These are phyloP conservation scores for Teratosphaeria zuluensis DNA, from an alignment of 2,329 filamentous ascomycete species.

Conservation along the genomic window DNA sequence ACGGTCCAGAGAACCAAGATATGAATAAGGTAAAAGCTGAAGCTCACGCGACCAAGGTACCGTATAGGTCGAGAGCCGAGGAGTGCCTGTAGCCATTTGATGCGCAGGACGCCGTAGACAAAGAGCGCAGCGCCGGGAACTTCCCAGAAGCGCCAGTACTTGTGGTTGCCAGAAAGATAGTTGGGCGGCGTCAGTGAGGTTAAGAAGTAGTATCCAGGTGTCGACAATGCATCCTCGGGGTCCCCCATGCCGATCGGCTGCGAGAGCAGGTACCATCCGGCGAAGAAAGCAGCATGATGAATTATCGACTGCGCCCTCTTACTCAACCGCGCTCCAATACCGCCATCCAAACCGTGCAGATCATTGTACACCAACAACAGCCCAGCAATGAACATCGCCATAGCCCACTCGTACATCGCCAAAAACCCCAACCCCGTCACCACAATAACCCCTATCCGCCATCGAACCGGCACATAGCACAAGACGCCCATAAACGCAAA, in stretches of 20 bases:
- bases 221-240: conserved; percentile 40
- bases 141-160: conserved; percentile 46
- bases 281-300: conserved; percentile 42
- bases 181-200: conserved; percentile 36
- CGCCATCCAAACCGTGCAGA: conserved; percentile 38
- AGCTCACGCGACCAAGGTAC: conserved; percentile 53
- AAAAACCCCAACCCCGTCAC: conserved; percentile 30
- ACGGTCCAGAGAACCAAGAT: conserved; percentile 43
- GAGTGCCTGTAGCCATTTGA: conserved; percentile 37
- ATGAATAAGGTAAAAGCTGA: conserved; percentile 53
- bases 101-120: conserved; percentile 41
- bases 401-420: conserved; percentile 35
- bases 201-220: conserved; percentile 47
- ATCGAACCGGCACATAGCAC: conserved; percentile 37
- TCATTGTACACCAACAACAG: conserved; percentile 57
- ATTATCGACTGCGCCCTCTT: background rate
- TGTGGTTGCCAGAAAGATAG: conserved; percentile 7
- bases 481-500: conserved; percentile 49
- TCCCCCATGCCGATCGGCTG: conserved; percentile 41
- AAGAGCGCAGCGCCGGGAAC: conserved; percentile 45
- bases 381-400: conserved; percentile 38
- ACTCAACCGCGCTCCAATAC: background rate
- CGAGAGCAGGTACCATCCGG: conserved; percentile 21
- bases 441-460: conserved; percentile 26
- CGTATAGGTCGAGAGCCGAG: conserved; percentile 44